Conservation (phyloP, 1,284 basidiomycete genomes). For the Malassezia globosa region DNA sequence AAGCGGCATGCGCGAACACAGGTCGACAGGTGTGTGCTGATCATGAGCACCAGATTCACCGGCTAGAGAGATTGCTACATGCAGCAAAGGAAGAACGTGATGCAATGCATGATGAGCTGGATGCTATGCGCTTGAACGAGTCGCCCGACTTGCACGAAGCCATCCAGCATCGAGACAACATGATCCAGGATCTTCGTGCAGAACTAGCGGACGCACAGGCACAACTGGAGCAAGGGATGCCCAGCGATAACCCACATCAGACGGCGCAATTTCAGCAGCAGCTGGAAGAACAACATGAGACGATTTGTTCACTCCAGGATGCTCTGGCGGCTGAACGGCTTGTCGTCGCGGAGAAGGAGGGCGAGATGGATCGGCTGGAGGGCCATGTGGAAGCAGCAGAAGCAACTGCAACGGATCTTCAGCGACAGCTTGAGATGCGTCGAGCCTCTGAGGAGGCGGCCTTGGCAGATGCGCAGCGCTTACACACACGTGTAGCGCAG, state of each 20-base stretch:
- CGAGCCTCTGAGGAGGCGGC: conserved; percentile 6
- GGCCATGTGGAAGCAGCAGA: conserved; percentile 32
- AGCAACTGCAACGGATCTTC: conserved; percentile 20
- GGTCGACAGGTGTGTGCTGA: not conserved
- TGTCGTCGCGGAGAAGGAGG: conserved; percentile 31
- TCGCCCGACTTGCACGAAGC: conserved; percentile 18
- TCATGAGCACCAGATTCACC: not conserved
- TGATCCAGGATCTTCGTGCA: conserved; percentile 1
- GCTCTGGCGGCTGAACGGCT: conserved; percentile 37
- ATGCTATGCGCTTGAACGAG: conserved; percentile 19
- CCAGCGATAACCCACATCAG: not conserved
- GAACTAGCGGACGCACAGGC: conserved; percentile 21
- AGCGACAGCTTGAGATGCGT: conserved; percentile 22
- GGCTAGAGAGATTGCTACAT: conserved; percentile 21
- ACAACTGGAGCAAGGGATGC: conserved; percentile 3
- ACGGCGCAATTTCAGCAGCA: conserved; percentile 4
- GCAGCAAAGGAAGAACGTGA: conserved; percentile 21
- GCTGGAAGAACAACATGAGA: conserved; percentile 15
- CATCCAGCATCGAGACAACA: conserved; percentile 1
- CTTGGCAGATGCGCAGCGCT: conserved; percentile 50
- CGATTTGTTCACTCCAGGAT: conserved; percentile 24
- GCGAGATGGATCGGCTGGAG: conserved; percentile 36
- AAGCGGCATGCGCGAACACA: not conserved
- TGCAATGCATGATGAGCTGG: conserved; percentile 28
- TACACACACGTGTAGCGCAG: conserved; percentile 54